phyloP scores from a whole-genome alignment of 441 rosid genomes.

The Mallotus repandus region DNA sequence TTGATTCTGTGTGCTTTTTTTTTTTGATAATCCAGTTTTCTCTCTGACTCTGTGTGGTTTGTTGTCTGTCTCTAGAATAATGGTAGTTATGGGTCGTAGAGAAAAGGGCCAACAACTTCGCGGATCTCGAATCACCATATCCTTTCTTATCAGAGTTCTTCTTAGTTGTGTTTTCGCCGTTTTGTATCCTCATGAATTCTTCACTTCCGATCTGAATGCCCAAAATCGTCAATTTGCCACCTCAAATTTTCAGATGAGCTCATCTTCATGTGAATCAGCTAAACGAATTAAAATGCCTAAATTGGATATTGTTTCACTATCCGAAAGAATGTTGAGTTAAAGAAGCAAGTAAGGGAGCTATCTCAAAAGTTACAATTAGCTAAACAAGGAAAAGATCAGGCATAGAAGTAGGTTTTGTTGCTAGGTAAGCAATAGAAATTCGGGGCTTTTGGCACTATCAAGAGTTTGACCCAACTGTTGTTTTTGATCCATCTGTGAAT shows the following conservation, averaged over 20 bases:
- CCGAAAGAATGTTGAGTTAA: slow-evolving; percentile 66
- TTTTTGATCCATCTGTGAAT: slow-evolving; percentile 73
- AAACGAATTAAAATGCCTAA: slow-evolving; percentile 61
- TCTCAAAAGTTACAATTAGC: slow-evolving; percentile 59
- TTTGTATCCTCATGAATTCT: slow-evolving; percentile 69
- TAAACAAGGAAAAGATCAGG: slow-evolving; percentile 73
- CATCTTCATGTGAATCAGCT: slow-evolving; percentile 63
- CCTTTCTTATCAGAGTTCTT: slow-evolving; percentile 66
- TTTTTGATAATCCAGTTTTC: too few species aligned
- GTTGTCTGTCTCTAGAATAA: slow-evolving; percentile 19
- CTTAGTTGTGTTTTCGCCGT: slow-evolving; percentile 69
- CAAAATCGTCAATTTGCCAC: slow-evolving; percentile 33
- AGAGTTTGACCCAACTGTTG: slow-evolving; percentile 63
- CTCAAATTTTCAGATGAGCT: slow-evolving; percentile 53
- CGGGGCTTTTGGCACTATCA: slow-evolving; percentile 90
- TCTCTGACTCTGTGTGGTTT: neutral
- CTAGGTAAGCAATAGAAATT: slow-evolving; percentile 75
- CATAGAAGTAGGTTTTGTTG: slow-evolving; percentile 69
- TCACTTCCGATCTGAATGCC: slow-evolving; percentile 38
- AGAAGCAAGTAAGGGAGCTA: slow-evolving; percentile 65
- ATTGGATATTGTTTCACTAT: slow-evolving; percentile 56
- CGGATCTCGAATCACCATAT: slow-evolving; percentile 75
- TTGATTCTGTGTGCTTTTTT: too few species aligned
- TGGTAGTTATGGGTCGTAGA: slow-evolving; percentile 66
- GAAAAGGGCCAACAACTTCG: slow-evolving; percentile 66